These are phyloP conservation scores for Didymellaceae sp. DNA, from an alignment of 2,329 filamentous ascomycete genomes.

Conservation along the genomic window DNA sequence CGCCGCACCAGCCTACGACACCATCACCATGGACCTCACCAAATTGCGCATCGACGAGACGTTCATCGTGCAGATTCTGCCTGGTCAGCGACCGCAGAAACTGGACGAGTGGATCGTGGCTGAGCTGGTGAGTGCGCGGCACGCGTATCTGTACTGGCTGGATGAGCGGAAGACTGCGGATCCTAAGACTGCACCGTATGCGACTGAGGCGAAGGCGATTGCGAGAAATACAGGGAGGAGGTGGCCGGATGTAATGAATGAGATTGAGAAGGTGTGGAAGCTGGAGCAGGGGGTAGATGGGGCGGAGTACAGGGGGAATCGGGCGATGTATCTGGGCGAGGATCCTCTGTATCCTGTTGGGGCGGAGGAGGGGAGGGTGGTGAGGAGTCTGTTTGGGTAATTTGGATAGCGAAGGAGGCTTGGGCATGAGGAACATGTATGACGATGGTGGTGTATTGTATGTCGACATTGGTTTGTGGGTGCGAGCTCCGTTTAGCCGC, in stretches of 20 bases:
- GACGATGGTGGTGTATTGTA: no score
- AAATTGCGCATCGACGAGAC: slow-evolving; percentile 15
- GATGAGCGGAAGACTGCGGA: slow-evolving; percentile 15
- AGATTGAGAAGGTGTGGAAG: slow-evolving; percentile 20
- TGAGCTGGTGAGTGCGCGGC: slow-evolving; percentile 20
- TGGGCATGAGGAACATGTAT: no score
- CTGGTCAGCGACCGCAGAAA: background rate
- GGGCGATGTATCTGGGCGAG: slow-evolving; percentile 18
- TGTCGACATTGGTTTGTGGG: no score
- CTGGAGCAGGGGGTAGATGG: slow-evolving; percentile 20
- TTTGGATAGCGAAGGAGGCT: no score
- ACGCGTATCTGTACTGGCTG: slow-evolving; percentile 28
- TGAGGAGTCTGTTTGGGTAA: slow-evolving; percentile 19
- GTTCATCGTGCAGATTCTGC: slow-evolving; percentile 14
- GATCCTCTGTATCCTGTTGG: slow-evolving; percentile 6
- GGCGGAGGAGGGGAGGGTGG: background rate
- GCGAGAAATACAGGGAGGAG: slow-evolving; percentile 12
- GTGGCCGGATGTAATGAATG: slow-evolving; percentile 20
- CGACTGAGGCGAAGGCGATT: slow-evolving; percentile 16
- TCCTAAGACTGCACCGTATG: slow-evolving; percentile 11
- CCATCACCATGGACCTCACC: background rate
- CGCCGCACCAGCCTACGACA: slow-evolving; percentile 5
- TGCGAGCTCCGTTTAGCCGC: no score
- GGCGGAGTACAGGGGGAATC: slow-evolving; percentile 8
- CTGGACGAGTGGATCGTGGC: slow-evolving; percentile 18